phyloP scores from a whole-genome alignment of 2,329 filamentous ascomycete genomes.

The Botryosphaeria agaves region DNA sequence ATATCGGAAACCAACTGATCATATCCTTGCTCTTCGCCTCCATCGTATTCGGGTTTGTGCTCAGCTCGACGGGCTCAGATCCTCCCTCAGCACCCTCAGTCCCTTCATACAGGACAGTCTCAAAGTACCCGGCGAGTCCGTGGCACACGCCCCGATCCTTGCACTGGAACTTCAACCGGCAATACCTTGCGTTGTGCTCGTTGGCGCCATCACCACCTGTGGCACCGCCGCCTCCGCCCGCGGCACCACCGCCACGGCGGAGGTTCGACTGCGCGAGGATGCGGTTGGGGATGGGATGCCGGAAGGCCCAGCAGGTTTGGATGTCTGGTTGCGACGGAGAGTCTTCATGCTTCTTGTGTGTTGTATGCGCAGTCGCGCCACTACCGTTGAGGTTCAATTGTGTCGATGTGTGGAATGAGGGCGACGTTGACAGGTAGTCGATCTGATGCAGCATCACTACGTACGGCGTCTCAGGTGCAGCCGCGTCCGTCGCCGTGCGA shows the following conservation, averaged over 20 bases:
- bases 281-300: constrained; percentile 49
- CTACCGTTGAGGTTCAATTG: no score
- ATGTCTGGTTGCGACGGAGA: constrained; percentile 27
- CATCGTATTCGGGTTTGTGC: constrained; percentile 83
- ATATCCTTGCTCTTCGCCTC: constrained; percentile 88
- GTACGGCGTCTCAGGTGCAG: constrained; percentile 79
- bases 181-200: constrained; percentile 76
- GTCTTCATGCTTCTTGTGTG: neutral
- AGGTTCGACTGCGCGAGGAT: constrained; percentile 38
- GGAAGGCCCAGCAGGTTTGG: constrained; percentile 65
- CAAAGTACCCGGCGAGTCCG: constrained; percentile 87
- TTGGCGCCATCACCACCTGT: constrained; percentile 65
- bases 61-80: constrained; percentile 55
- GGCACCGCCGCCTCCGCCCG: constrained; percentile 53
- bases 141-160: constrained; percentile 70
- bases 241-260: constrained; percentile 44
- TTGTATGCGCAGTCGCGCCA: no score
- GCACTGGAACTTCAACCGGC: constrained; percentile 62
- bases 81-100: neutral
- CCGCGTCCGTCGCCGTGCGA: constrained; percentile 42
- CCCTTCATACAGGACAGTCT: constrained; percentile 73
- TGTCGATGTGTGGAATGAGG: neutral
- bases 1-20: constrained; percentile 99
- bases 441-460: constrained; percentile 85
- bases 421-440: constrained; percentile 57